Conservation (phyloP, 208 protist species). For the Leishmania aethiopica region DNA sequence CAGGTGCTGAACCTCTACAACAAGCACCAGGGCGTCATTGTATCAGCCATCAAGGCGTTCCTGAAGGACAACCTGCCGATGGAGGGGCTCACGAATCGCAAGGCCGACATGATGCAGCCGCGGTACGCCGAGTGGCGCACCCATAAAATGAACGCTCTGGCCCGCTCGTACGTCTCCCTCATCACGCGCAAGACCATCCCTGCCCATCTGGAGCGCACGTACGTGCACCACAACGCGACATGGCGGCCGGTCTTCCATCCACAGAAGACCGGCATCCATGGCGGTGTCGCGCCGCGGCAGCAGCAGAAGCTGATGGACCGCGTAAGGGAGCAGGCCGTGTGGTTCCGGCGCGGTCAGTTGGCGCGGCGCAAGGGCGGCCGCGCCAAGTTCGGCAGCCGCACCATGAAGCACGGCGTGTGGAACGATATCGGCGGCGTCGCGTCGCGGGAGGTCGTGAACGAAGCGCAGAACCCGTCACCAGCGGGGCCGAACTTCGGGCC, state of each 20-base stretch:
- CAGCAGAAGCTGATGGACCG: constrained; percentile 81
- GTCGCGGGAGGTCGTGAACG: constrained; percentile 44
- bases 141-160: constrained; percentile 76
- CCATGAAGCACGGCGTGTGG: constrained; percentile 65
- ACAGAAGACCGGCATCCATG: constrained; percentile 55
- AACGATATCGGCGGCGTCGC: constrained; percentile 75
- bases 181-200: constrained; percentile 86
- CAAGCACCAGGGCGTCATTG: constrained; percentile 79
- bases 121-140: constrained; percentile 84
- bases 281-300: constrained; percentile 68
- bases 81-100: constrained; percentile 72
- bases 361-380: constrained; percentile 76
- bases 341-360: constrained; percentile 63
- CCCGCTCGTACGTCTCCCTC: constrained; percentile 79
- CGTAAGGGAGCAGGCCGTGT: constrained; percentile 63
- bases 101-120: constrained; percentile 64
- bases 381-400: constrained; percentile 71
- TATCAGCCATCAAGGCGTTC: constrained; percentile 66
- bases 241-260: constrained; percentile 82
- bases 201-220: constrained; percentile 76
- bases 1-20: constrained; percentile 76
- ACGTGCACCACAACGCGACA: constrained; percentile 83
- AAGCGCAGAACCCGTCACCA: constrained; percentile 41
- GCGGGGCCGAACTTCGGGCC: constrained; percentile 50
- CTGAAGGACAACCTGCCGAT: constrained; percentile 52